Evolutionary conservation across 2,329 filamentous ascomycete genomes (phyloP), one percentile per base, ranked within the genome.

Genomic region (Lasiodiplodia hormozganensis): DNA sequence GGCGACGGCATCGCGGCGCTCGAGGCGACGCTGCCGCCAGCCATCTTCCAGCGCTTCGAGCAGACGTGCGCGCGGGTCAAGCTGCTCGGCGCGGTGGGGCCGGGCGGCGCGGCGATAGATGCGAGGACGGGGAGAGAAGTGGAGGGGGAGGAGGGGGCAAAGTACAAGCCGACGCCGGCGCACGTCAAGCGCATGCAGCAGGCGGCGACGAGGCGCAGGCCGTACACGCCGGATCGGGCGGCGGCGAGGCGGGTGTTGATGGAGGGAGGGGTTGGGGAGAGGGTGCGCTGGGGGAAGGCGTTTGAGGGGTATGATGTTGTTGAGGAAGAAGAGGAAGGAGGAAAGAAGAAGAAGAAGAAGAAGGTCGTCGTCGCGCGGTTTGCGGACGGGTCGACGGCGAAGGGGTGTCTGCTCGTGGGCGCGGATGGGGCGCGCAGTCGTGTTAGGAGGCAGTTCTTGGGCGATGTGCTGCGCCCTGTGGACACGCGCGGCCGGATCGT

Each of bases 401-500:
- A 60, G 18, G 70, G 71, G 10, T 21, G 34, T 2, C 56, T 70
- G 16, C 58, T 72, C 12, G 70, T 72, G 1, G 70, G 67, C 23
- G 71, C 69, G 34, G 71, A 72, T 53, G 70, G 71, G 7, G 72
- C 75, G 16, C 72, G 77, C 23, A 82, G 78, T 21, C 66, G 67
- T 12, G 75, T 81, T n/a, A 74, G 81, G 6, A 76, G 72, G 34
- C 81, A 82, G 66, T 70, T 77, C 21, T 69, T 82, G 2, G 82
- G 82, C 0, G 64, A 75, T 0, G 58, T 7, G 38, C 74, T 76
- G 43, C 69, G 73, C 23, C 68, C 76, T 4, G 60, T 83, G 4
- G 82, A 84, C 69, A 81, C 81, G 0, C 74, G 76, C 10, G 75
- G 76, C 18, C 73, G 79, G 12, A 76, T 77, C 31, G 74, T 83